Conservation (phyloP, 352 stramenopile genomes). For the Elongisporangium anandrum region DNA sequence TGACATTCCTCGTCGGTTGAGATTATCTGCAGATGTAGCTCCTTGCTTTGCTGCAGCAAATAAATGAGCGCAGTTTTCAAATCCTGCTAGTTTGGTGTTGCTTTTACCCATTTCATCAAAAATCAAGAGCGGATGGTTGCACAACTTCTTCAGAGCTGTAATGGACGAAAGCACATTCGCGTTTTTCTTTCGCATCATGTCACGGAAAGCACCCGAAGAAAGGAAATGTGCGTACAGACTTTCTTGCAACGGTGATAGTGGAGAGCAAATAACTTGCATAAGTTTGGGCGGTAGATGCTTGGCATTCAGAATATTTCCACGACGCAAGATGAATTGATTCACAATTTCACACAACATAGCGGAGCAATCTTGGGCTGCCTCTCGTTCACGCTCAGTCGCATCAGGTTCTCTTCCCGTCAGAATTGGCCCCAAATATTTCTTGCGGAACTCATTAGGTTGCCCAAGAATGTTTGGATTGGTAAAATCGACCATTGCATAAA, state of each 20-base stretch:
- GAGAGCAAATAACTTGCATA: slow-evolving; percentile 98
- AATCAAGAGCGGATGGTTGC: slow-evolving; percentile 96
- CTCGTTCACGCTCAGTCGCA: slow-evolving; percentile 76
- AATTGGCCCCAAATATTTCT: slow-evolving; percentile 89
- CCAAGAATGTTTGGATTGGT: slow-evolving; percentile 85
- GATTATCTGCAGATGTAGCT: neutral
- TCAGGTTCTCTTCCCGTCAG: slow-evolving; percentile 88
- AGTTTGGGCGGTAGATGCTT: slow-evolving; percentile 98
- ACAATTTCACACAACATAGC: slow-evolving; percentile 95
- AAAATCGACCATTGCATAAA: slow-evolving; percentile 96
- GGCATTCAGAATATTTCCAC: slow-evolving; percentile 98
- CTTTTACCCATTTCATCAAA: slow-evolving; percentile 82
- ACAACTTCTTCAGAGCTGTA: slow-evolving; percentile 95
- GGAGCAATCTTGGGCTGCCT: slow-evolving; percentile 83
- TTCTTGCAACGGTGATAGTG: slow-evolving; percentile 94
- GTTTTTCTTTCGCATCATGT: slow-evolving; percentile 95
- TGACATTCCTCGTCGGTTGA: slow-evolving; percentile 28
- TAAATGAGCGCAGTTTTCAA: slow-evolving; percentile 68
- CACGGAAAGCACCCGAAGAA: slow-evolving; percentile 91
- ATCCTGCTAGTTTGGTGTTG: slow-evolving; percentile 77
- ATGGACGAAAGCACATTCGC: slow-evolving; percentile 83
- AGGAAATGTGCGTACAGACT: slow-evolving; percentile 97
- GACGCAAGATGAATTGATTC: slow-evolving; percentile 98
- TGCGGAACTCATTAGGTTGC: slow-evolving; percentile 89
- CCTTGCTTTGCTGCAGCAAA: slow-evolving; percentile 35